Conservation (phyloP, 768 basidiomycete species). For the Dictyophora rubrovolvata region DNA sequence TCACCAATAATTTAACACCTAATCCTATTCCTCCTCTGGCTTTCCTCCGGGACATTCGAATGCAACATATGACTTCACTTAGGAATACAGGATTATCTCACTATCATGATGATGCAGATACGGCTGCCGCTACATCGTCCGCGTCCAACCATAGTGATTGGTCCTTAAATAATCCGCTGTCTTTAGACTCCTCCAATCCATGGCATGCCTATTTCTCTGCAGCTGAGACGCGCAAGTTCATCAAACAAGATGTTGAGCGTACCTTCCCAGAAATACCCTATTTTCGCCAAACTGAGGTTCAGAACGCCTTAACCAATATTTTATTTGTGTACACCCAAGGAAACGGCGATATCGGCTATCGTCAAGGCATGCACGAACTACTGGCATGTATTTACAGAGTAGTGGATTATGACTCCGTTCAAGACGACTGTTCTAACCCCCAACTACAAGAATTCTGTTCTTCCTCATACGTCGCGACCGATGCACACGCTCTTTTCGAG, state of each 20-base stretch:
- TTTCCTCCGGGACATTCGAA: constrained; percentile 38
- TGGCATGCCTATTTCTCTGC: constrained; percentile 93
- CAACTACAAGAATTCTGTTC: constrained; percentile 54
- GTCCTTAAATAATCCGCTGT: constrained; percentile 67
- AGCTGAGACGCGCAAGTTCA: constrained; percentile 80
- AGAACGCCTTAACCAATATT: constrained; percentile 73
- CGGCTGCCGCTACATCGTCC: constrained; percentile 19
- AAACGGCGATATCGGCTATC: constrained; percentile 80
- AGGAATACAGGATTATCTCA: constrained; percentile 55
- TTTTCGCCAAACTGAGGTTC: constrained; percentile 68
- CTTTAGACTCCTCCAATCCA: constrained; percentile 52
- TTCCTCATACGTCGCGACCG: constrained; percentile 64
- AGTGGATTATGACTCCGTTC: constrained; percentile 71
- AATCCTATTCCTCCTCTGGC: constrained; percentile 18
- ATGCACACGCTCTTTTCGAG: constrained; percentile 78
- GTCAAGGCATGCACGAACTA: constrained; percentile 98
- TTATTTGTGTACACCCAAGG: constrained; percentile 75
- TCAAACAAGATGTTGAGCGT: constrained; percentile 89
- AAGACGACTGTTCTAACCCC: constrained; percentile 21
- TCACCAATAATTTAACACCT: constrained; percentile 22
- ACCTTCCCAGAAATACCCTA: constrained; percentile 97
- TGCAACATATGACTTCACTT: constrained; percentile 46
- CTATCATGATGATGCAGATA: constrained; percentile 37
- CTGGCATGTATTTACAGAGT: constrained; percentile 81
- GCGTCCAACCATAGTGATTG: constrained; percentile 31